phyloP scores from a whole-genome alignment of 768 basidiomycete species.

The Pleurotus giganteus region DNA sequence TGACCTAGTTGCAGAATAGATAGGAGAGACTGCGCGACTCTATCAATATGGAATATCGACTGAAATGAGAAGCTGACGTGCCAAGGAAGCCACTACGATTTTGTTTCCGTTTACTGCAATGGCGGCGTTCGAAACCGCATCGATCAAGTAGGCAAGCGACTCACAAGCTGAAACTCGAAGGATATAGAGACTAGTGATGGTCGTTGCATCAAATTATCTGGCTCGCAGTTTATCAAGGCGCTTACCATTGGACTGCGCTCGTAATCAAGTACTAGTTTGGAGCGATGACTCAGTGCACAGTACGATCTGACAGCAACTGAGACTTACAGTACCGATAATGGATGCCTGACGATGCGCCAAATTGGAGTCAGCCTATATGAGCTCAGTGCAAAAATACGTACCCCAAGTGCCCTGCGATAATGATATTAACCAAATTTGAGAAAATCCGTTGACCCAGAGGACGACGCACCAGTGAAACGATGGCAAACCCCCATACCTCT shows the following conservation, averaged over 20 bases:
- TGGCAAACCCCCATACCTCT: constrained; percentile 11
- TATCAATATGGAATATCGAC: neutral
- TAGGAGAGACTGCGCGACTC: neutral
- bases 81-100: neutral
- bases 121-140: neutral
- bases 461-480: constrained; percentile 10
- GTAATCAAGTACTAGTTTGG: constrained; percentile 11
- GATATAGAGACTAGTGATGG: constrained; percentile 9
- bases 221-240: neutral
- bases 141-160: neutral
- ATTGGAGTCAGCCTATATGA: neutral
- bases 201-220: neutral
- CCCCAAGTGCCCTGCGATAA: constrained; percentile 10
- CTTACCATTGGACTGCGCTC: constrained; percentile 12
- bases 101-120: constrained; percentile 1
- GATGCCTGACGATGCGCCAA: constrained; percentile 9
- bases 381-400: neutral
- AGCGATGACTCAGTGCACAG: too few relatives aligned
- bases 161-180: constrained; percentile 10
- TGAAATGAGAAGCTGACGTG: neutral
- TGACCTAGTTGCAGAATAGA: constrained; percentile 4
- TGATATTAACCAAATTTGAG: neutral
- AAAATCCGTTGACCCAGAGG: neutral
- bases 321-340: constrained; percentile 11
- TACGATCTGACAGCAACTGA: neutral